A percentile compares a stretch with the other conserved stretches of the same genome.
Conservation (phyloP, 106 monocot genomes). For the Platanthera zijinensis region DNA sequence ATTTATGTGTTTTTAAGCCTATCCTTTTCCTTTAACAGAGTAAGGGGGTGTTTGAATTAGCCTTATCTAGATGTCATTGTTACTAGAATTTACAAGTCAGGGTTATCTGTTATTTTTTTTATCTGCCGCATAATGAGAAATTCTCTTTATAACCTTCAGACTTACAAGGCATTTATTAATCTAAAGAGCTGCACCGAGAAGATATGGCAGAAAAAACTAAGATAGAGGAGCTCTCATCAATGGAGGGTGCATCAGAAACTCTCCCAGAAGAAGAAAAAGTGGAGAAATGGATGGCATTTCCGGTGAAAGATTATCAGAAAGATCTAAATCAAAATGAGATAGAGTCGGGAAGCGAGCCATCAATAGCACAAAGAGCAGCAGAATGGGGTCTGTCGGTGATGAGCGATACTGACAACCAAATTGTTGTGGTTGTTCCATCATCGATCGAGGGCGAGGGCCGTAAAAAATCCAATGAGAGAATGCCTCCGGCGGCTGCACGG, state of each 20-base stretch:
- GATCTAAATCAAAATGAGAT: constrained; percentile 18
- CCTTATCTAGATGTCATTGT: no score
- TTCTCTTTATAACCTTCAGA: no score
- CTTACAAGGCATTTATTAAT: neutral
- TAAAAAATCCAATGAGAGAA: constrained; percentile 23
- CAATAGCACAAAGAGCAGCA: constrained; percentile 16
- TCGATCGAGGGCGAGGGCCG: constrained; percentile 12
- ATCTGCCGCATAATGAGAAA: no score
- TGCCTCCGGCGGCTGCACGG: neutral
- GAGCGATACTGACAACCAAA: constrained; percentile 5
- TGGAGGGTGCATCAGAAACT: neutral
- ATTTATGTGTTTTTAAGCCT: no score
- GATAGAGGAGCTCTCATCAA: neutral
- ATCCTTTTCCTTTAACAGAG: no score
- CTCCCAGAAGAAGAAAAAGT: constrained; percentile 2
- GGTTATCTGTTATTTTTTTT: no score
- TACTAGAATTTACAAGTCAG: no score
- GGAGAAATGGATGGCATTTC: constrained; percentile 71
- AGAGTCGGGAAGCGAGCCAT: neutral
- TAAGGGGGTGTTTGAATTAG: no score
- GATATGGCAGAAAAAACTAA: neutral
- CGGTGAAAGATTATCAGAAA: constrained; percentile 5
- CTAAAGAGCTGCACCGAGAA: neutral
- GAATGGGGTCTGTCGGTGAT: constrained; percentile 20
- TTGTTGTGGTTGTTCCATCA: constrained; percentile 4